Conservation (phyloP, 306 rosid species). For the Dryas drummondii region DNA sequence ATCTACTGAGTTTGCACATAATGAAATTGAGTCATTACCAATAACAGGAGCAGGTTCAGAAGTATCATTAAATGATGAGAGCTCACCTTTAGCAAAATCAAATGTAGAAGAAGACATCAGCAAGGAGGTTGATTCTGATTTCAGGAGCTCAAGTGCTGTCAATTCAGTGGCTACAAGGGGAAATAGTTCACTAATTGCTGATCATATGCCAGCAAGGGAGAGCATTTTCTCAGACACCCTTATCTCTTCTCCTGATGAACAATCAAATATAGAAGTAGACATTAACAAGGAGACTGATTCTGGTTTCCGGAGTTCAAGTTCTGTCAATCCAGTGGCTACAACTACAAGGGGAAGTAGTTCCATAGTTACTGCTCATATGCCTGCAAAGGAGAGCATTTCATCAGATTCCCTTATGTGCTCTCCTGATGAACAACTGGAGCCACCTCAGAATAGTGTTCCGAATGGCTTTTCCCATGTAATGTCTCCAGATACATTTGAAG, state of each 20-base stretch:
- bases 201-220: conserved; percentile 26
- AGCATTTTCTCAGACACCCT: conserved; percentile 29
- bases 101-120: conserved; percentile 31
- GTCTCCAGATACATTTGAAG: conserved; percentile 37
- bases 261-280: conserved; percentile 34
- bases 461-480: conserved; percentile 26
- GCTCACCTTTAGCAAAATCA: conserved; percentile 25
- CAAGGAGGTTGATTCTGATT: conserved; percentile 35
- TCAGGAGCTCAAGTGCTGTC: conserved; percentile 36
- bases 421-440: conserved; percentile 34
- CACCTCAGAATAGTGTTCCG: conserved; percentile 27
- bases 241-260: conserved; percentile 37
- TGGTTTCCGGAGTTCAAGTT: conserved; percentile 36
- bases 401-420: conserved; percentile 37
- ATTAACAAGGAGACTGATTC: conserved; percentile 30
- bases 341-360: conserved; percentile 31
- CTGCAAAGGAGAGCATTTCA: conserved; percentile 30
- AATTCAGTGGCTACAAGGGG: conserved; percentile 22
- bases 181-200: conserved; percentile 33
- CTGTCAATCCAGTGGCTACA: conserved; percentile 21
- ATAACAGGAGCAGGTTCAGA: conserved; percentile 28
- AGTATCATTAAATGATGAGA: conserved; percentile 29
- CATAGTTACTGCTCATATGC: conserved; percentile 13
- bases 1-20: conserved; percentile 37
- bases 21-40: conserved; percentile 41